Evolutionary conservation across 371 early-diverging fungal species (phyloP).

Genomic region (Coemansia sp.): DNA sequence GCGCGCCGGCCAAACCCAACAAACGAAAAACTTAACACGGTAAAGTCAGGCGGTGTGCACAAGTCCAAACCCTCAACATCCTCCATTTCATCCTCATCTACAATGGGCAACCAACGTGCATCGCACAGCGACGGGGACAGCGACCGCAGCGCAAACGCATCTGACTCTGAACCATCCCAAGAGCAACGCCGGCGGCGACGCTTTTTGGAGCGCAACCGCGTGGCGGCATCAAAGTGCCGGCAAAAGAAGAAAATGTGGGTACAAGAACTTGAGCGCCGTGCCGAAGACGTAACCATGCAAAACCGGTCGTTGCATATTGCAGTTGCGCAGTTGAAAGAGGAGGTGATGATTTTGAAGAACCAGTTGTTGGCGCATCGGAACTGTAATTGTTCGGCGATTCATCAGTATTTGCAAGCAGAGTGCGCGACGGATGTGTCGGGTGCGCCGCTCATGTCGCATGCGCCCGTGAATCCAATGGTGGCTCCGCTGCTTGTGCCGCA

Average conservation of each 20-base stretch:
- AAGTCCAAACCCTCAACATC: conserved; percentile 5
- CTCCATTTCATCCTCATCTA: conserved; percentile 4
- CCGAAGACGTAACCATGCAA: conserved; percentile 56
- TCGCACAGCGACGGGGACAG: conserved; percentile 9
- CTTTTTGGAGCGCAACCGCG: conserved; percentile 74
- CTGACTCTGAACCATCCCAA: neutral
- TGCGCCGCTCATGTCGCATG: conserved; percentile 16
- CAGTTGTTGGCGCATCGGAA: conserved; percentile 65
- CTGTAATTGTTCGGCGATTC: conserved; percentile 60
- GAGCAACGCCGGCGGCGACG: conserved; percentile 50
- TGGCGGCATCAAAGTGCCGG: conserved; percentile 71
- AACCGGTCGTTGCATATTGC: conserved; percentile 64
- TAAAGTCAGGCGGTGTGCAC: conserved; percentile 30
- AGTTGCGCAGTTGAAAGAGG: conserved; percentile 64
- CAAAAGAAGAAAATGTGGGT: conserved; percentile 77
- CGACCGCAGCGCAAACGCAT: conserved; percentile 7
- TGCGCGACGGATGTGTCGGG: neutral
- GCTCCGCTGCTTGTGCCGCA: conserved; percentile 5
- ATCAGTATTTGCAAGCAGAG: conserved; percentile 54
- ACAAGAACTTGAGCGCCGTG: conserved; percentile 63
- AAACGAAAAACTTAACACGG: conserved; percentile 6
- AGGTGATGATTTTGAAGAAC: conserved; percentile 63
- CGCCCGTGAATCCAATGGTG: neutral
- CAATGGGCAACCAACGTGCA: conserved; percentile 4
- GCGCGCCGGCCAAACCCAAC: neutral